These are phyloP conservation scores for Tuber indicum DNA, from an alignment of 495 filamentous ascomycete species.

Conservation along the genomic window DNA sequence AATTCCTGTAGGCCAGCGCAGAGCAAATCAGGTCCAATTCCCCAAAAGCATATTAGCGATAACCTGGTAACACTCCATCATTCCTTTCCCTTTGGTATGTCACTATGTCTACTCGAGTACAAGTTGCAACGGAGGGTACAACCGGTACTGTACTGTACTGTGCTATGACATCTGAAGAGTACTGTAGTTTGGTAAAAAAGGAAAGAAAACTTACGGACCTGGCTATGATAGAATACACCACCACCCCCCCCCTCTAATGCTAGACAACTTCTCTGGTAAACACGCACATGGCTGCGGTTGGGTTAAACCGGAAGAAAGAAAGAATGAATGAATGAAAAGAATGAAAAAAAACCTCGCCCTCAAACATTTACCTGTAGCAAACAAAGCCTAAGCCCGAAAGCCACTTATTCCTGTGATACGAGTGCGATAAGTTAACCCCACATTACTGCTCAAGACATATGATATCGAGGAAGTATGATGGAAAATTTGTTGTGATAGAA, in stretches of 20 bases:
- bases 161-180: neutral
- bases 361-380: neutral
- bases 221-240: neutral
- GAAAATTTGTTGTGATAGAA: neutral
- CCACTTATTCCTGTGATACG: neutral
- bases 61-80: neutral
- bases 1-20: neutral
- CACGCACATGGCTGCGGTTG: neutral
- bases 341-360: neutral
- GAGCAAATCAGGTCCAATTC: neutral
- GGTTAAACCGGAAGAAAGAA: neutral
- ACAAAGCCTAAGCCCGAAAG: neutral
- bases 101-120: too few relatives aligned
- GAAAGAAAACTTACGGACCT: neutral
- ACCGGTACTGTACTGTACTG: neutral
- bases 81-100: neutral
- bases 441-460: neutral
- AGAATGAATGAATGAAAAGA: neutral
- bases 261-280: neutral
- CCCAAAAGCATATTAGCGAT: neutral
- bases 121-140: neutral
- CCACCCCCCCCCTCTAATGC: neutral
- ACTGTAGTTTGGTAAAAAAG: neutral
- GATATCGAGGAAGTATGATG: neutral
- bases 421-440: too few relatives aligned